Conservation (phyloP, 495 filamentous ascomycete genomes). For the Xylaria telfairii region DNA sequence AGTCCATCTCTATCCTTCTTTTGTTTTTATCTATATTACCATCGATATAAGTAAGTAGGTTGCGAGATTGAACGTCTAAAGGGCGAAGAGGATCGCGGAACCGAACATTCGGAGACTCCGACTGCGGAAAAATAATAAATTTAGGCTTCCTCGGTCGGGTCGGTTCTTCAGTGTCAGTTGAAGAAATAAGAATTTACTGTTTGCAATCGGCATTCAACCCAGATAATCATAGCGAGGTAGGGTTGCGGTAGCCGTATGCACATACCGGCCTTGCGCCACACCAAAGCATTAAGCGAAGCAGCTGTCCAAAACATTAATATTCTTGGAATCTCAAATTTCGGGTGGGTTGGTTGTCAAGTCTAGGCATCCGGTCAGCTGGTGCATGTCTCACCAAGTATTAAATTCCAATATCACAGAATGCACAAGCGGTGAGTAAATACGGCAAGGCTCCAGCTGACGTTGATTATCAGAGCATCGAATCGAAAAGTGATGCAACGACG, state of each 20-base stretch:
- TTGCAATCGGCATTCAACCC: background rate
- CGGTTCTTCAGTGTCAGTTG: background rate
- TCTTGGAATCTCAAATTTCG: background rate
- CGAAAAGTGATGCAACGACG: conserved; percentile 1
- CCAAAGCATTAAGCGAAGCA: background rate
- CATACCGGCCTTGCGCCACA: background rate
- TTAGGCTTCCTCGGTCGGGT: background rate
- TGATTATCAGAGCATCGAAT: background rate
- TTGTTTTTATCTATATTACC: background rate
- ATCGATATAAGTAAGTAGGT: background rate
- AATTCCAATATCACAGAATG: background rate
- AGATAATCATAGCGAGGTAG: background rate
- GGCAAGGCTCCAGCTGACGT: background rate
- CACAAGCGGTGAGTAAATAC: background rate
- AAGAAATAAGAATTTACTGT: background rate
- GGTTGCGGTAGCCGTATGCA: background rate
- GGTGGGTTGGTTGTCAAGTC: too few species aligned
- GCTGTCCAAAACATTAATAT: background rate
- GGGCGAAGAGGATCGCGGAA: background rate
- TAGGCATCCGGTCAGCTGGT: background rate
- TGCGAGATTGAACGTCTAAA: background rate
- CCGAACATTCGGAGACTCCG: background rate
- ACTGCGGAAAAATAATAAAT: background rate
- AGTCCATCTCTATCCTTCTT: too few species aligned
- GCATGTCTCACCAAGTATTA: background rate